Base-by-base conservation (phyloP, 1,284 basidiomycete species). In the Ceratobasidium theobromae region DNA sequence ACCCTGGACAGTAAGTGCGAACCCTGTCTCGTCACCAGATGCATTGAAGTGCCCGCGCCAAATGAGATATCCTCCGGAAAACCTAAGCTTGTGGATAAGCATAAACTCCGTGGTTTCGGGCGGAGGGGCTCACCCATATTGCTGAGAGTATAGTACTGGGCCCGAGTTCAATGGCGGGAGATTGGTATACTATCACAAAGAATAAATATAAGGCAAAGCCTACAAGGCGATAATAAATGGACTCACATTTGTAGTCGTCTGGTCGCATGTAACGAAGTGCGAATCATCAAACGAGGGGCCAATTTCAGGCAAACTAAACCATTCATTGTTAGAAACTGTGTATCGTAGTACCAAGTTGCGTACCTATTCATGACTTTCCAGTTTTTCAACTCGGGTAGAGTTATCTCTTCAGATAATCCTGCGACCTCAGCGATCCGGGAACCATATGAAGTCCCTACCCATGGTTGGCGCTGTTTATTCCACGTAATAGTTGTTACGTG, bases 31-130 rank as follows among this genome's bases (percentile, higher is more conserved):
- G 55, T 72, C 49, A 1, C 80, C 81, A 6, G 75, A 76, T 5
- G 79, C 78, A 23, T 73, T 79, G 72, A 85, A 85, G 57, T 79
- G 79, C 11, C 82, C 83, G 23, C 83, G 77, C 74, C 79, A 84
- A 46, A 84, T 78, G 28, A 83, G 72, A 66, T 81, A 78, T 1
- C 80, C 80, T 4, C 79, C 80, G 66, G 80, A 81, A 70, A 81
- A 81, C 8, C 79, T 79, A 68, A 43, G 28, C 12, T 11, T 32
- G 23, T 33, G 14, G 28, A 43, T 52, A n/a, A n/a, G n/a, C n/a
- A 25, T 69, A 30, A 43, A 55, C 53, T 16, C 54, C 12, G 41
- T 25, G 46, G 49, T 52, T 46, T 38, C 2, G 55, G 35, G 27
- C 38, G 30, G 3, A 43, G 4, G 16, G 25, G 67, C 75, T 25